phyloP scores from a whole-genome alignment of 2,329 filamentous ascomycete species.

The Myriosclerotinia curreyana region DNA sequence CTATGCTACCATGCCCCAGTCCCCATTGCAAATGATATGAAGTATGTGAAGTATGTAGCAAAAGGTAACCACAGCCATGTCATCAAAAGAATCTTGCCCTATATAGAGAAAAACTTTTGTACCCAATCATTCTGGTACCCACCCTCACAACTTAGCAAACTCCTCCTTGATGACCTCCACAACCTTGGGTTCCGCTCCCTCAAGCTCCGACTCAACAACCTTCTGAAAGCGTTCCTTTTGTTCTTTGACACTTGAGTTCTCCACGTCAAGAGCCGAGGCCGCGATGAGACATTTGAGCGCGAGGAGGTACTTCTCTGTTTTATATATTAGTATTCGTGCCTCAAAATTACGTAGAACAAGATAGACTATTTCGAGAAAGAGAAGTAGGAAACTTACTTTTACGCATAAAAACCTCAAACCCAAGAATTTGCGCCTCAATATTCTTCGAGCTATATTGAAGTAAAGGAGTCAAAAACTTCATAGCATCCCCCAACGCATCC shows the following conservation, averaged over 20 bases:
- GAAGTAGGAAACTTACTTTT: slow-evolving; percentile 59
- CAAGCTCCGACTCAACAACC: slow-evolving; percentile 53
- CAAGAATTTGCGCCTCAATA: slow-evolving; percentile 76
- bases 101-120: slow-evolving; percentile 9
- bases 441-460: slow-evolving; percentile 79
- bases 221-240: slow-evolving; percentile 69
- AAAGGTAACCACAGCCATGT: neutral
- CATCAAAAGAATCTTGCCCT: neutral
- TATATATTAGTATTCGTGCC: slow-evolving; percentile 32
- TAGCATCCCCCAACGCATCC: slow-evolving; percentile 79
- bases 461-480: slow-evolving; percentile 79
- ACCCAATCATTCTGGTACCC: neutral
- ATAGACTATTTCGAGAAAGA: neutral
- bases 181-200: slow-evolving; percentile 62
- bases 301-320: slow-evolving; percentile 76
- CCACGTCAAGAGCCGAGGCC: slow-evolving; percentile 64
- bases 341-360: neutral
- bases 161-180: slow-evolving; percentile 66
- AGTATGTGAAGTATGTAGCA: no score
- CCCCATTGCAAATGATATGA: no score
- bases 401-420: slow-evolving; percentile 86
- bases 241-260: slow-evolving; percentile 71
- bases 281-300: slow-evolving; percentile 82
- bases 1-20: neutral
- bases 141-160: slow-evolving; percentile 48